phyloP scores from a whole-genome alignment of 2,329 filamentous ascomycete genomes.

The Samsoniella hepiali region DNA sequence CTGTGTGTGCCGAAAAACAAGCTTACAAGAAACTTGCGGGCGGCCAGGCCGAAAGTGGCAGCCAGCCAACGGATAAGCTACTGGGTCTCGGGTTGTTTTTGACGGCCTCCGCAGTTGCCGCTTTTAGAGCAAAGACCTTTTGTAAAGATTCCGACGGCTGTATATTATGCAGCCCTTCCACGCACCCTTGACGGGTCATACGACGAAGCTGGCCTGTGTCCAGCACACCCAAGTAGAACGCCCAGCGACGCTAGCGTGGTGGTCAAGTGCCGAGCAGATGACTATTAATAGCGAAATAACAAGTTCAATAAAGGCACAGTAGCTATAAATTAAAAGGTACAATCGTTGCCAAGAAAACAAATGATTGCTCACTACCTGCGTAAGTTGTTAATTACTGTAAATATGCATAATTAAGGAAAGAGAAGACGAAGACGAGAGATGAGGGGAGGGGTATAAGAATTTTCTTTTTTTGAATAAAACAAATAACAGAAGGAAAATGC shows the following conservation, averaged over 20 bases:
- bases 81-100: background rate
- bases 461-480: too few relatives aligned
- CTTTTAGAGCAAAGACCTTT: background rate
- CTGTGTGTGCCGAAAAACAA: background rate
- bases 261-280: background rate
- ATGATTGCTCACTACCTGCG: too few relatives aligned
- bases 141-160: background rate
- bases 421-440: too few relatives aligned
- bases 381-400: too few relatives aligned
- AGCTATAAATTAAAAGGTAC: background rate
- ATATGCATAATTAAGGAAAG: too few relatives aligned
- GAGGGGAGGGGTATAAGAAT: too few relatives aligned
- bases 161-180: slow-evolving; percentile 2
- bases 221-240: background rate
- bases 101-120: background rate
- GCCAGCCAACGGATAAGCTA: background rate
- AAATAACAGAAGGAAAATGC: background rate
- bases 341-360: background rate
- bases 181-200: background rate
- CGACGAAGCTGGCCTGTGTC: background rate
- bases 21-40: background rate
- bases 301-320: too few relatives aligned
- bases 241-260: background rate
- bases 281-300: background rate
- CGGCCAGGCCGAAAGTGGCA: slow-evolving; percentile 7